Percentiles rank a stretch among this genome's conserved stretches.
These are phyloP conservation scores for Penicillium mononematosum DNA, from an alignment of 495 filamentous ascomycete species.

Conservation along the genomic window DNA sequence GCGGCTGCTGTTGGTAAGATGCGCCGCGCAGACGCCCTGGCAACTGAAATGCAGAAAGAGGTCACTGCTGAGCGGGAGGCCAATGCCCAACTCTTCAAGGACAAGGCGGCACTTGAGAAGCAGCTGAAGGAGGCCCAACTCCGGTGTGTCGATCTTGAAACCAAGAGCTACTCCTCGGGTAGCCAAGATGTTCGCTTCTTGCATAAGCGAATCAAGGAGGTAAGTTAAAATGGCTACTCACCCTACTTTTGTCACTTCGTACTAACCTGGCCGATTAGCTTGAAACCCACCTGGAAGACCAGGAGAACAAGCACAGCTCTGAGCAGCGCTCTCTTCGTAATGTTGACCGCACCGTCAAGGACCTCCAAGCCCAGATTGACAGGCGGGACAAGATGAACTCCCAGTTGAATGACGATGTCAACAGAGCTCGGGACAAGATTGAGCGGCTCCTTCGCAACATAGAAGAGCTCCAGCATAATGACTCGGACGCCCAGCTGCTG, in stretches of 20 bases:
- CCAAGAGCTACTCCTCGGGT: constrained; percentile 90
- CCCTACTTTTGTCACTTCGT: neutral
- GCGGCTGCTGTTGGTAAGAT: constrained; percentile 95
- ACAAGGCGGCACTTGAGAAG: constrained; percentile 90
- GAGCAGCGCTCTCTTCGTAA: constrained; percentile 87
- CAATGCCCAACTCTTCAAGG: constrained; percentile 81
- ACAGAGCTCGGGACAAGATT: constrained; percentile 80
- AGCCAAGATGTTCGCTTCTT: constrained; percentile 95
- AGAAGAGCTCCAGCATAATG: constrained; percentile 86
- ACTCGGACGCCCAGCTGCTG: constrained; percentile 74
- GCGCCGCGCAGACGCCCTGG: constrained; percentile 89
- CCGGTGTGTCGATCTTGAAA: constrained; percentile 87
- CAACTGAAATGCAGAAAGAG: constrained; percentile 89
- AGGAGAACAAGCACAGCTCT: constrained; percentile 71
- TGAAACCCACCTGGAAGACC: constrained; percentile 84
- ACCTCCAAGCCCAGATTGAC: constrained; percentile 89
- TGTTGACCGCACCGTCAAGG: constrained; percentile 90
- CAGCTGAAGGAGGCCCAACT: constrained; percentile 87
- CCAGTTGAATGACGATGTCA: constrained; percentile 78
- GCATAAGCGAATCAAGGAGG: constrained; percentile 93
- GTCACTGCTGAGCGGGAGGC: constrained; percentile 85
- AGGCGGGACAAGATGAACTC: constrained; percentile 80
- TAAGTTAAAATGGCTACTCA: constrained; percentile 41
- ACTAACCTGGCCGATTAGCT: constrained; percentile 57
- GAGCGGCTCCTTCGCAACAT: constrained; percentile 86